Conservation (phyloP, 2,329 filamentous ascomycete species). For the Aureobasidium sp. region DNA sequence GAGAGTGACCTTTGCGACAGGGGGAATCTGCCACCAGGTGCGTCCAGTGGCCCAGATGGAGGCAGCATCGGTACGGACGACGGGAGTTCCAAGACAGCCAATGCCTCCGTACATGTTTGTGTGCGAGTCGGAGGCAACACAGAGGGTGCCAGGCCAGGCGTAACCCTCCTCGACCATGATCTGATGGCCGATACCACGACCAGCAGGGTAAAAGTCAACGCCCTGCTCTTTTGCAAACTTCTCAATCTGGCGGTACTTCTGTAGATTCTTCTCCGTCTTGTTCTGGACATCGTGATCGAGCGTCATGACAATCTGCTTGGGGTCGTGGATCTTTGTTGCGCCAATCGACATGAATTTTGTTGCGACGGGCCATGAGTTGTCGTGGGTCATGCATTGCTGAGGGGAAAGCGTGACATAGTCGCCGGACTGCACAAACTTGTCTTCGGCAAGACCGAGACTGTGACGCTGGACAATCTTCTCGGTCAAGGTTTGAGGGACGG, state of each 20-base stretch:
- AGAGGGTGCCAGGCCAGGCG: constrained; percentile 77
- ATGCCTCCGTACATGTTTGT: constrained; percentile 79
- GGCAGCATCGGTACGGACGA: constrained; percentile 83
- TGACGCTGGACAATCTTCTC: constrained; percentile 89
- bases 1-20: constrained; percentile 71
- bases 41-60: constrained; percentile 73
- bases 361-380: constrained; percentile 71
- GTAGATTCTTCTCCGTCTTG: constrained; percentile 65
- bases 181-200: constrained; percentile 80
- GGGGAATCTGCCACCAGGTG: constrained; percentile 87
- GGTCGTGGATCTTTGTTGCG: constrained; percentile 63
- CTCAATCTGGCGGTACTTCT: constrained; percentile 76
- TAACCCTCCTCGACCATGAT: constrained; percentile 81
- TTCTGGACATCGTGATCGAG: constrained; percentile 88
- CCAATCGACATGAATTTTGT: constrained; percentile 78
- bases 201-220: constrained; percentile 68
- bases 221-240: constrained; percentile 73
- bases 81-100: constrained; percentile 65
- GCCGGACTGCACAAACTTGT: constrained; percentile 67
- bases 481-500: constrained; percentile 66
- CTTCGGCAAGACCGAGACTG: constrained; percentile 63
- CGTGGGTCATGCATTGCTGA: constrained; percentile 74
- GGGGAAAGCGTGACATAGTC: constrained; percentile 76
- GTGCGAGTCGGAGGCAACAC: constrained; percentile 71
- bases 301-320: constrained; percentile 69